phyloP scores from a whole-genome alignment of 192 early-diverging fungal species.

The Powellomyces hirtus region DNA sequence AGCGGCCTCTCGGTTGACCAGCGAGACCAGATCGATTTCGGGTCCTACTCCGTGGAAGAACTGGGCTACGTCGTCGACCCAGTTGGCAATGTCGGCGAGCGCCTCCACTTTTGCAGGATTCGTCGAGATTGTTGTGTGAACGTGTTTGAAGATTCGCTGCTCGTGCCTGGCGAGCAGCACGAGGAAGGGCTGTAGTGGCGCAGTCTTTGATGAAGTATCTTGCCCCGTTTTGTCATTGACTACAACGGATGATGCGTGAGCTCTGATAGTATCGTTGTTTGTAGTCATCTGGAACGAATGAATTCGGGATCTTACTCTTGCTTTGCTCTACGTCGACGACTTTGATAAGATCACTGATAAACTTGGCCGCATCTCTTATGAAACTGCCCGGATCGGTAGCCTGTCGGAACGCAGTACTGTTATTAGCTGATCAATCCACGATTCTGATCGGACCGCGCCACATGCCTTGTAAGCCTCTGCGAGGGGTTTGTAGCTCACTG shows the following conservation, averaged over 20 bases:
- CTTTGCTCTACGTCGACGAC: slow-evolving; percentile 14
- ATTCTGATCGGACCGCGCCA: background rate
- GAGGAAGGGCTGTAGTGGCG: slow-evolving; percentile 20
- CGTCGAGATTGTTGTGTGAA: slow-evolving; percentile 10
- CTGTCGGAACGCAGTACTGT: slow-evolving; percentile 9
- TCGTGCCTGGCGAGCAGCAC: slow-evolving; percentile 24
- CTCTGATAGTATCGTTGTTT: too few relatives aligned
- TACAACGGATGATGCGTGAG: too few relatives aligned
- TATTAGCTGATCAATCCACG: background rate
- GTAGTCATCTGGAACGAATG: too few relatives aligned
- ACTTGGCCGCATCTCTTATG: slow-evolving; percentile 23
- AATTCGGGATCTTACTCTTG: background rate
- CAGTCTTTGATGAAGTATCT: background rate
- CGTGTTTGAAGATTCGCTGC: slow-evolving; percentile 20
- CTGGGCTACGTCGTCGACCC: slow-evolving; percentile 24
- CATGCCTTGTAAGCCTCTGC: slow-evolving; percentile 26
- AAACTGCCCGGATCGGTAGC: slow-evolving; percentile 23
- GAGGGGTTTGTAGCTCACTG: slow-evolving; percentile 23
- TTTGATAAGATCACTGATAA: slow-evolving; percentile 23
- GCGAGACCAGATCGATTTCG: slow-evolving; percentile 4
- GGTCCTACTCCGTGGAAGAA: slow-evolving; percentile 26
- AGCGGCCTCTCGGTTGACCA: background rate
- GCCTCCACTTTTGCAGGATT: slow-evolving; percentile 7
- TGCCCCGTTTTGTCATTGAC: background rate
- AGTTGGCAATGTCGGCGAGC: slow-evolving; percentile 17